Base-by-base conservation (phyloP, 768 basidiomycete genomes). In the Suillus variegatus region DNA sequence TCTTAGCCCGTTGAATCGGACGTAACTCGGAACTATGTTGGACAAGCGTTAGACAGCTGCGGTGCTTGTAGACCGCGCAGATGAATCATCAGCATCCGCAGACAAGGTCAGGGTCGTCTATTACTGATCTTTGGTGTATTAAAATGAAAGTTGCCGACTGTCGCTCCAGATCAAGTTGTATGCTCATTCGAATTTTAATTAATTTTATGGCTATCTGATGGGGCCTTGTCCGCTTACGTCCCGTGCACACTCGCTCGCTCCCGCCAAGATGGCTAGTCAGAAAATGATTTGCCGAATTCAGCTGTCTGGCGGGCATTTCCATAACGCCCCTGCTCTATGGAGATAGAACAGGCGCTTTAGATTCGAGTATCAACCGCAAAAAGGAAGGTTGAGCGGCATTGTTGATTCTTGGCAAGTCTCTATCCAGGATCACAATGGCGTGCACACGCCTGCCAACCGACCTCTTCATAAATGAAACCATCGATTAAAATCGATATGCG, bases 221-320 rank as follows among this genome's bases (percentile, higher is more conserved):
- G 67, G 65, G 74, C 64, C 66, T 62, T 54, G 69, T 65, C 72
- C 71, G 72, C 68, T 76, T 76, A 76, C 74, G 75, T 76, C 67
- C 66, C 65, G 47, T 71, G 66, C 25, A 25, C 58, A 67, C 71
- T 75, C 75, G 75, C 75, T 77, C 68, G 75, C 75, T 77, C 68
- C 75, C 75, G 75, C 69, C 69, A 67, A 69, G 38, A 65, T 66
- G 68, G 70, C 65, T 65, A 68, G 62, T 67, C 22, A 68, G 43
- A 25, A 64, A 22, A 55, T 62, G 60, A 64, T 71, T 43, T 68
- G 65, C 62, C 61, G 55, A 66, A n/a, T 25, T 54, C 57, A 62
- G 62, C 61, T 67, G 3, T 71, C 66, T 67, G 75, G 73, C 70
- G 68, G 65, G 61, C 67, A 64, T 63, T 65, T 66, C 64, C 65